A percentile compares a stretch with the other conserved stretches of the same genome.
These are phyloP conservation scores for Geranium rotundifolium DNA, from an alignment of 345 rosid species.

Conservation along the genomic window DNA sequence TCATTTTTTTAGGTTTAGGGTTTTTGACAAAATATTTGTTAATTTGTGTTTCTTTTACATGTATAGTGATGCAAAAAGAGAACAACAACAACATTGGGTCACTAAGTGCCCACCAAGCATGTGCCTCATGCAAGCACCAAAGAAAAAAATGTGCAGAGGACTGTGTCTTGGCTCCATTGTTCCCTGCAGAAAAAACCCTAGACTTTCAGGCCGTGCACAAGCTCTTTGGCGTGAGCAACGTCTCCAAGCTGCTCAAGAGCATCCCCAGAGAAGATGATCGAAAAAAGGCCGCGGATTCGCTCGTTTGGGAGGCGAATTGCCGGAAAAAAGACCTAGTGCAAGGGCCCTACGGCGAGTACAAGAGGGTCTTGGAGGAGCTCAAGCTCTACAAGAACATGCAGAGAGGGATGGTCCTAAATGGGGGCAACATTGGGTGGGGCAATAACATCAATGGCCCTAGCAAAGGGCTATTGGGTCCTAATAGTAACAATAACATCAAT, in stretches of 20 bases:
- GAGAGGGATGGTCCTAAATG: neutral
- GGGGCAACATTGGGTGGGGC: neutral
- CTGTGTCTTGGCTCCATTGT: conserved; percentile 37
- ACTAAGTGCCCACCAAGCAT: conserved; percentile 25
- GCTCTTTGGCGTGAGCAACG: conserved; percentile 46
- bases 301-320: conserved; percentile 72
- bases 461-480: neutral
- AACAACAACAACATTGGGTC: conserved; percentile 6
- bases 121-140: conserved; percentile 65
- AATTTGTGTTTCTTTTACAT: neutral
- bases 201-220: conserved; percentile 47
- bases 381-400: conserved; percentile 22
- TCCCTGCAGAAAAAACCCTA: conserved; percentile 26
- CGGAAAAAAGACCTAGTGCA: conserved; percentile 54
- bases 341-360: conserved; percentile 54
- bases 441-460: neutral
- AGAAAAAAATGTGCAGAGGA: conserved; percentile 39
- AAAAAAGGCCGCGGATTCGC: conserved; percentile 35
- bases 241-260: conserved; percentile 36
- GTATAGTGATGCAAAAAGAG: conserved; percentile 21
- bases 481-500: no score
- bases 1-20: neutral
- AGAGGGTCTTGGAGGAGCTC: conserved; percentile 42
- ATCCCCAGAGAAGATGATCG: conserved; percentile 35
- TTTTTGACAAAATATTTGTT: no score